Evolutionary conservation across 805 yeast species (phyloP), one percentile per base, ranked within the genome.

Genomic region (Ogataea dorogensis): DNA sequence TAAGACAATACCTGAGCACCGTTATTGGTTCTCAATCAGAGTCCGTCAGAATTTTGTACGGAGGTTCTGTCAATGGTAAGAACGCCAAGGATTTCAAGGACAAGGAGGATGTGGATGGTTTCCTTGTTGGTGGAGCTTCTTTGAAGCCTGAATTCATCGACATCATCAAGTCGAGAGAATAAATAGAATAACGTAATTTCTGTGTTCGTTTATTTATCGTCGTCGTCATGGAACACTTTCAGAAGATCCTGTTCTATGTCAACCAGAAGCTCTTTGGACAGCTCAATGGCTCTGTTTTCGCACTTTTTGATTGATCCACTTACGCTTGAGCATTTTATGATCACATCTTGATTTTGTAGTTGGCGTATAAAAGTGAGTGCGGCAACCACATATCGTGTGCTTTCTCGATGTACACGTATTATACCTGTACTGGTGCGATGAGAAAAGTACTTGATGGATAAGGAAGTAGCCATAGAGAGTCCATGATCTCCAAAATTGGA

Each of bases 111-210:
- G 94, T 93, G 49, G 98, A 93, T 63, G 98, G 98, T 36, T 93
- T 89, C 91, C 79, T 93, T 60, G 98, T 93, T 56, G 98, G 98
- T 62, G 98, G 98, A 73, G 98, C 98, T 61, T 86, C 95, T 30
- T 79, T 93, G 68, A 93, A 93, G 79, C 96, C 98, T 51, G 98
- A 93, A 74, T 93, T 93, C 62, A 79, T 86, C 61, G 93, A 87
- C 70, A 93, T 93, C 63, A 75, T 93, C 78, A 91, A 85, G 74
- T 85, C 95, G 37, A 83, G 95, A 82, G 70, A 72, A 63, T 86
- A 78, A 64, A 31, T 47, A 25, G 21, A 34, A 17, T 13, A 22
- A 13, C 8, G 17, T 18, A 15, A n/a, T 10, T 22, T 17, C 14
- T 9, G 13, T 17, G 11, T n/a, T n/a, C n/a, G n/a, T 10, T 24